Percentiles rank a stretch among this genome's conserved stretches.
phyloP scores from a whole-genome alignment of 129 eudicot species.

The Chrysanthemum seticuspe region DNA sequence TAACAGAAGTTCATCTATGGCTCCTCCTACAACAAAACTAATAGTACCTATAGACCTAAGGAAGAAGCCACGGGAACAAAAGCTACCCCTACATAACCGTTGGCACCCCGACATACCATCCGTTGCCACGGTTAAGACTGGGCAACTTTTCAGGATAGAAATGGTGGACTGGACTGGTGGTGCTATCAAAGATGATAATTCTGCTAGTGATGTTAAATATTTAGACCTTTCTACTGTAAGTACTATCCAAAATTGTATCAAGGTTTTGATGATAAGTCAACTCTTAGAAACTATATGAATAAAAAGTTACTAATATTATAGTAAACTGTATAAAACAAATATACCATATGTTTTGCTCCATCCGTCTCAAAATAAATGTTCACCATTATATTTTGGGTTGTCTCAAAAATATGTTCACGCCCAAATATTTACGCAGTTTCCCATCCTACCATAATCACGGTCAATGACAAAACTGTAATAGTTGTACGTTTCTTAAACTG shows the following conservation, averaged over 20 bases:
- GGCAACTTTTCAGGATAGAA: constrained; percentile 83
- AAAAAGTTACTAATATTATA: not conserved
- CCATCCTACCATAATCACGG: too few species aligned
- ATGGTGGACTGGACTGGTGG: constrained; percentile 98
- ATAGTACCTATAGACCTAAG: constrained; percentile 66
- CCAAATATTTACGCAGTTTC: too few species aligned
- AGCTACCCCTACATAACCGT: constrained; percentile 86
- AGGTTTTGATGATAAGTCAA: constrained; percentile 16
- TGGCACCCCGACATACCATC: constrained; percentile 97
- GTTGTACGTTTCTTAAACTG: too few species aligned
- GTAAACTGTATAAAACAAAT: not conserved
- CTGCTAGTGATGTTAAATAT: constrained; percentile 80
- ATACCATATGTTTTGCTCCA: not conserved
- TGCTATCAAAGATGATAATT: constrained; percentile 64
- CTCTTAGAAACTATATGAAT: constrained; percentile 14
- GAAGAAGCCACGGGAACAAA: constrained; percentile 84
- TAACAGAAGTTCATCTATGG: constrained; percentile 42
- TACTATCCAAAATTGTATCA: constrained; percentile 1
- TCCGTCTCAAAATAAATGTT: too few species aligned
- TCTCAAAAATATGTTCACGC: too few species aligned
- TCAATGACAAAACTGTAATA: too few species aligned
- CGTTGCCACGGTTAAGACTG: constrained; percentile 65
- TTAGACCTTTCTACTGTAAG: constrained; percentile 90
- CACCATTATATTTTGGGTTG: too few species aligned
- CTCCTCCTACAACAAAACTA: constrained; percentile 75